These are phyloP conservation scores for Breviolum minutum DNA, from an alignment of 73 alveolate species.

Conservation along the genomic window DNA sequence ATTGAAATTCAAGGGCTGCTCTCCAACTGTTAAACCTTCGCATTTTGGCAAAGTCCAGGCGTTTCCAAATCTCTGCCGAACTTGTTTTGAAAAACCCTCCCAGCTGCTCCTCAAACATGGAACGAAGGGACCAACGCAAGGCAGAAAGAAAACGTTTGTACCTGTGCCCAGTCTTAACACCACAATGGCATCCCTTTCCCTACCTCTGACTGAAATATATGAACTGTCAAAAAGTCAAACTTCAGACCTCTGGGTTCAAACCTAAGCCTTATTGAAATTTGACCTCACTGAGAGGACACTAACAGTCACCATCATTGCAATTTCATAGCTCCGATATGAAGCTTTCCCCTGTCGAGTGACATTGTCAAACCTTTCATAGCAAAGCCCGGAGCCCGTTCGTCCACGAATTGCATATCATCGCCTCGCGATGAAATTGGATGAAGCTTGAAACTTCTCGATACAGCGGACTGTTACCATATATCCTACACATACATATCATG, in stretches of 20 bases:
- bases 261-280: too few species aligned
- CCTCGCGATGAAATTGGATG: background rate
- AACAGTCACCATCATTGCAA: too few species aligned
- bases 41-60: background rate
- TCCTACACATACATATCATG: too few species aligned
- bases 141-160: slow-evolving; percentile 41
- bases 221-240: background rate
- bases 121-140: slow-evolving; percentile 74
- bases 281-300: too few species aligned
- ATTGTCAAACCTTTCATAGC: slow-evolving; percentile 34
- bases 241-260: too few species aligned
- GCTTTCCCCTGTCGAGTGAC: background rate
- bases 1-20: too few species aligned
- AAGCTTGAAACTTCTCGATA: background rate
- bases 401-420: slow-evolving; percentile 49
- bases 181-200: too few species aligned
- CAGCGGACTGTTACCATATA: too few species aligned
- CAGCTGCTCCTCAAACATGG: slow-evolving; percentile 75
- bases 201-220: too few species aligned
- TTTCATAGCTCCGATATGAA: too few species aligned
- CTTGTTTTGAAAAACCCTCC: background rate
- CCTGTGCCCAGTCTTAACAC: background rate
- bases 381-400: slow-evolving; percentile 79
- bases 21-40: too few species aligned
- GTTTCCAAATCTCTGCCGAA: background rate